phyloP scores from a whole-genome alignment of 306 rosid species.

The Lathyrus aphaca region DNA sequence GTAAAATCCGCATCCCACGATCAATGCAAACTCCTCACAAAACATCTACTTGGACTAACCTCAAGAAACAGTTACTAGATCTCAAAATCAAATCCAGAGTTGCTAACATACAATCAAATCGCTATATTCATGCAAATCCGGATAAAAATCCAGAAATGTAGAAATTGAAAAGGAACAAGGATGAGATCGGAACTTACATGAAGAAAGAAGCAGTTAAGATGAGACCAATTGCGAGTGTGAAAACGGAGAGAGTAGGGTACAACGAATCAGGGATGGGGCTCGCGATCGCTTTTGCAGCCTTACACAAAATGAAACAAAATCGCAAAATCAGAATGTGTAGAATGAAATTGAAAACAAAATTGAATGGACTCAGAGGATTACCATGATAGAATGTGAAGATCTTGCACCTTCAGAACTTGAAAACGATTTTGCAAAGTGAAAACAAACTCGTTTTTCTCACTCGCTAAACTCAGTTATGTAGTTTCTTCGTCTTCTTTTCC shows the following conservation, averaged over 20 bases:
- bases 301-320: neutral
- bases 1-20: conserved; percentile 2
- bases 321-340: conserved; percentile 6
- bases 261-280: conserved; percentile 85
- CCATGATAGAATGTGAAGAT: conserved; percentile 41
- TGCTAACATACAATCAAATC: neutral
- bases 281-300: conserved; percentile 85
- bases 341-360: conserved; percentile 19
- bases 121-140: neutral
- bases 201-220: conserved; percentile 88
- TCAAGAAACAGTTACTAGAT: neutral
- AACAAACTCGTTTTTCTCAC: neutral
- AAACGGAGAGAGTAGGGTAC: conserved; percentile 86
- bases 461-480: neutral
- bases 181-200: conserved; percentile 66
- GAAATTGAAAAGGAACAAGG: neutral
- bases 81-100: neutral
- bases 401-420: conserved; percentile 26
- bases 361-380: conserved; percentile 11
- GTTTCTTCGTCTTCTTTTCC: neutral
- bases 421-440: neutral
- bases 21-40: conserved; percentile 4
- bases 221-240: conserved; percentile 82
- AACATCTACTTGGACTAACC: neutral
- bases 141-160: neutral